Evolutionary conservation across 441 rosid genomes (phyloP).

Genomic region (Lepidium campestre): DNA sequence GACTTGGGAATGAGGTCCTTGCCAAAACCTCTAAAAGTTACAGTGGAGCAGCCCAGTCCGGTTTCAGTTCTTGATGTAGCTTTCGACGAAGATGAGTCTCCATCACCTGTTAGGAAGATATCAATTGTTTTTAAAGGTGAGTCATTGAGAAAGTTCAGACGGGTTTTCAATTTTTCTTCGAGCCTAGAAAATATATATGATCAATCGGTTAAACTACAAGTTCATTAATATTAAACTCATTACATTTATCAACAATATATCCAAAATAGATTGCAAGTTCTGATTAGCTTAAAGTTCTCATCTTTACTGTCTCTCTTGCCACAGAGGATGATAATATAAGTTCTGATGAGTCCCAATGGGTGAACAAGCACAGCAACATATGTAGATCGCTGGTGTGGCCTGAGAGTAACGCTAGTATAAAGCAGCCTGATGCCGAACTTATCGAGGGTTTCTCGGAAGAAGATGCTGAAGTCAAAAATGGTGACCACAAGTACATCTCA

Average conservation of each 20-base stretch:
- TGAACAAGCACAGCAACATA: constrained; percentile 17
- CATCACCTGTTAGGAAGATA: constrained; percentile 77
- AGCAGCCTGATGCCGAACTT: constrained; percentile 24
- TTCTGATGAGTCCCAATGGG: constrained; percentile 48
- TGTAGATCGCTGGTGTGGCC: constrained; percentile 38
- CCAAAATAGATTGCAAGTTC: constrained; percentile 1
- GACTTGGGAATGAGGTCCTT: constrained; percentile 28
- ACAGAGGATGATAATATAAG: constrained; percentile 46
- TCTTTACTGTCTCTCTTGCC: constrained; percentile 20
- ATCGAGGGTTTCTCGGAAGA: constrained; percentile 28
- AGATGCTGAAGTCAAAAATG: constrained; percentile 33
- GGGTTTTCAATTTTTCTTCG: neutral
- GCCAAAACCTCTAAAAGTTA: constrained; percentile 38
- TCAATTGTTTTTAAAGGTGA: constrained; percentile 64
- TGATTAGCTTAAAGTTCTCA: constrained; percentile 5
- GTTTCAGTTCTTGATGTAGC: constrained; percentile 87
- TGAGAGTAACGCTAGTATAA: constrained; percentile 27
- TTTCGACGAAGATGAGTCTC: constrained; percentile 67
- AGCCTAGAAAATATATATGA: neutral
- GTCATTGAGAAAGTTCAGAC: neutral
- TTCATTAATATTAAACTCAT: neutral
- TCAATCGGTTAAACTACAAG: neutral
- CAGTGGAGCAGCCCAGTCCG: constrained; percentile 91
- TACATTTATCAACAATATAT: neutral
- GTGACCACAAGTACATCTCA: constrained; percentile 63